Evolutionary conservation across 176 grass and related monocot species (phyloP), one percentile per base, ranked within the genome.

Genomic region (Themeda triandra): DNA sequence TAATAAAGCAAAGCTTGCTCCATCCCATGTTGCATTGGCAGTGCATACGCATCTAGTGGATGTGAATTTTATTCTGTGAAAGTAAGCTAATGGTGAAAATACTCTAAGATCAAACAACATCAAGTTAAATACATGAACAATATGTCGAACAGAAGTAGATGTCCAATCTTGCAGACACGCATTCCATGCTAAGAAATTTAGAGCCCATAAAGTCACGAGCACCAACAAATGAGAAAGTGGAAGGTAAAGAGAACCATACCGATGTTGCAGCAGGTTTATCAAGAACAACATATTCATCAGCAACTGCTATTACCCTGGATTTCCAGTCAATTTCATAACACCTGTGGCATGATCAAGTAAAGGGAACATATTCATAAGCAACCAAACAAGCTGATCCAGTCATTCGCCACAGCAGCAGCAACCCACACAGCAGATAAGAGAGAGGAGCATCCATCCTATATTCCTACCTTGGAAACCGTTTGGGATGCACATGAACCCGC

Each of bases 261-360:
- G 96, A 95, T 73, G 91, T 98, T 89, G 82, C 92, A 78, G 96
- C 96, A 83, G 96, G 96, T 90, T 98, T 98, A 87, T 98, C 86
- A 32, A 98, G 87, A 73, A 98, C 87, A 67, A 95, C 92, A 83
- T 88, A 98, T 17, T 82, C 76, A 84, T 95, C 89, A 73, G 92
- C 66, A 5, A 80, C 86, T 92, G n/a, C n/a, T n/a, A n/a, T n/a
- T n/a, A n/a, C n/a, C n/a, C n/a, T n/a, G n/a, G n/a, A n/a, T n/a
- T n/a, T 98, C 96, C 96, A 98, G 81, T 98, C 91, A 86, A 98
- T 87, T 90, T 98, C 91, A 81, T 98, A 98, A 30, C 93, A 95
- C 89, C 96, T 98, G 87, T 98, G 89, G 13, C 15, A 67, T 24
- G 62, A 65, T 89, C 13, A 3, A 40, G 80, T 30, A 78, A 37